phyloP scores from a whole-genome alignment of 2,329 filamentous ascomycete species.

The Beauveria medogensis region DNA sequence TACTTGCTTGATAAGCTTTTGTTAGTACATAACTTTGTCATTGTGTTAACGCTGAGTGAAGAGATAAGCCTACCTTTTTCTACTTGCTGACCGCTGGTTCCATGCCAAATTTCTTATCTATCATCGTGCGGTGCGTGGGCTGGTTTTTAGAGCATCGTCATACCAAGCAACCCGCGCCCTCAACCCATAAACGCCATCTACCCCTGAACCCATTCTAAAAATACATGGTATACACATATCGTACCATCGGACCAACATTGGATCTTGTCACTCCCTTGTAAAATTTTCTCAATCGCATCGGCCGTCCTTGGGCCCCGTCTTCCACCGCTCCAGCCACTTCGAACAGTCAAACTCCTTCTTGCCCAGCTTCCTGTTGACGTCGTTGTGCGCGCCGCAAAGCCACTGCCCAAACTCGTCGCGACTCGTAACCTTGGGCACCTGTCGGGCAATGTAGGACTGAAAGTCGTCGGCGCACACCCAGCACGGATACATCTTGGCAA shows the following conservation, averaged over 20 bases:
- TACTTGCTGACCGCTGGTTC: neutral
- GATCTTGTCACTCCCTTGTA: neutral
- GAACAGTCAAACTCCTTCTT: constrained; percentile 87
- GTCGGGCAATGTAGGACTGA: constrained; percentile 66
- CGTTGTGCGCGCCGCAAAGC: constrained; percentile 82
- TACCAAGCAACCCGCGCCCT: neutral
- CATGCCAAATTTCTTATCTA: neutral
- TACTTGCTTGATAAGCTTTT: neutral
- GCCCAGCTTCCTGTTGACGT: constrained; percentile 81
- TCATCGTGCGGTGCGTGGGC: neutral
- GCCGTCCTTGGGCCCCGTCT: constrained; percentile 74
- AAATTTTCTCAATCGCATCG: constrained; percentile 41
- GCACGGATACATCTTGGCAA: constrained; percentile 86
- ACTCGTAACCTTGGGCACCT: constrained; percentile 53
- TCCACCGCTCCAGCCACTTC: constrained; percentile 90
- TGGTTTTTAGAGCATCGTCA: neutral
- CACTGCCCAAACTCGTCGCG: constrained; percentile 68
- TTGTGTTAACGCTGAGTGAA: neutral
- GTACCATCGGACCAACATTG: neutral
- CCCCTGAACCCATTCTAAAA: neutral
- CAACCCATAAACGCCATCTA: neutral
- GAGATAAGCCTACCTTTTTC: neutral
- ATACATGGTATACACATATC: neutral
- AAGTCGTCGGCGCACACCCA: constrained; percentile 95
- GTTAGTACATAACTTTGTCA: neutral